Percentiles rank a stretch among this genome's conserved stretches.
Evolutionary conservation across 257 asterid genomes (phyloP).

Genomic region (Verbena officinalis): DNA sequence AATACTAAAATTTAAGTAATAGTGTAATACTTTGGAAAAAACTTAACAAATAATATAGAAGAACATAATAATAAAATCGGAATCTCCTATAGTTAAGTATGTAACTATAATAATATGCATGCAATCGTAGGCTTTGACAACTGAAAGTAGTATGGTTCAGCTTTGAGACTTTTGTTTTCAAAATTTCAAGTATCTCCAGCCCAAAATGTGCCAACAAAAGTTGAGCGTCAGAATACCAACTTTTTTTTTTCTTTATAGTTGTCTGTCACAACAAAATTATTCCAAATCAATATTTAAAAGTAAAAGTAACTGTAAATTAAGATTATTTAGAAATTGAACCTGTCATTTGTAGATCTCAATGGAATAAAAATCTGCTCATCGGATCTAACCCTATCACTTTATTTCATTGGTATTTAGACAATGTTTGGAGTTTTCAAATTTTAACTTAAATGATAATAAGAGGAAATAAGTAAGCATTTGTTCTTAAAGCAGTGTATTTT

Average conservation of each 20-base stretch:
- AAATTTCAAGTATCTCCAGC: constrained; percentile 32
- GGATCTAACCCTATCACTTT: constrained; percentile 14
- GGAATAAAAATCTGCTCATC: neutral
- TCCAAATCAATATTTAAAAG: constrained; percentile 1
- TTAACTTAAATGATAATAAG: too few species aligned
- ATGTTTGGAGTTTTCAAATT: too few species aligned
- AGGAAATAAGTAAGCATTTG: too few species aligned
- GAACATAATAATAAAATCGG: neutral
- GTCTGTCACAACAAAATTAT: constrained; percentile 28
- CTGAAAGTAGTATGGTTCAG: neutral
- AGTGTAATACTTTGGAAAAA: too few species aligned
- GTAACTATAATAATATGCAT: neutral
- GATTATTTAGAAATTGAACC: neutral
- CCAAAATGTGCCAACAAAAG: constrained; percentile 23
- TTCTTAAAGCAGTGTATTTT: too few species aligned
- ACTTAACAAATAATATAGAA: too few species aligned
- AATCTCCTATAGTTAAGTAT: neutral
- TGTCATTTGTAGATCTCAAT: neutral
- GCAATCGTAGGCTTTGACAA: constrained; percentile 16
- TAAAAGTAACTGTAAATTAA: neutral
- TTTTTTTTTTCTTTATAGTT: neutral
- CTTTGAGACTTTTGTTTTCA: too few species aligned
- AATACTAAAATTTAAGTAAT: too few species aligned
- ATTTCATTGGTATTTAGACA: too few species aligned
- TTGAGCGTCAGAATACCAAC: constrained; percentile 1